Percentiles rank a stretch among this genome's conserved stretches.
phyloP scores from a whole-genome alignment of 1,284 basidiomycete genomes.

The Neonothopanus nambi region DNA sequence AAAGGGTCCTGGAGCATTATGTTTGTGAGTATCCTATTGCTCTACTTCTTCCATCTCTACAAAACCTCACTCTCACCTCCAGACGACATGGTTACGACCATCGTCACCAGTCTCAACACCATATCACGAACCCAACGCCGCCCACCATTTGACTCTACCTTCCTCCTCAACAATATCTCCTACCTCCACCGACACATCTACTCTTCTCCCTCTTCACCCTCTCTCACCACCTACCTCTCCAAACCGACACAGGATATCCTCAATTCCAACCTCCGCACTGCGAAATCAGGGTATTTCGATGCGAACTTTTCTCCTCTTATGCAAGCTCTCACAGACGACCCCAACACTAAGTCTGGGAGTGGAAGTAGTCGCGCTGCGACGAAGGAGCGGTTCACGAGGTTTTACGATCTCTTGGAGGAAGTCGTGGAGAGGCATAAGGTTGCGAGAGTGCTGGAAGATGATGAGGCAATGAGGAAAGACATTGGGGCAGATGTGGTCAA shows the following conservation, averaged over 20 bases:
- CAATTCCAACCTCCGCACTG: constrained; percentile 68
- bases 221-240: constrained; percentile 52
- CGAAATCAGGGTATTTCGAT: constrained; percentile 80
- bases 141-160: constrained; percentile 69
- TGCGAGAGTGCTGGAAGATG: constrained; percentile 70
- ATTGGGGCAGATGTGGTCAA: constrained; percentile 73
- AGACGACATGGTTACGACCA: constrained; percentile 72
- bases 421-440: constrained; percentile 70
- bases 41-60: neutral
- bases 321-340: constrained; percentile 68
- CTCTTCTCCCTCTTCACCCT: constrained; percentile 45
- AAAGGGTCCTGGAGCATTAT: constrained; percentile 69
- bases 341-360: constrained; percentile 50
- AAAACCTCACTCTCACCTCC: constrained; percentile 3
- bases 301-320: constrained; percentile 76
- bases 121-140: constrained; percentile 65
- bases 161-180: constrained; percentile 76
- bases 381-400: constrained; percentile 79
- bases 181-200: constrained; percentile 64
- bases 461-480: constrained; percentile 53
- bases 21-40: constrained; percentile 50
- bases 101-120: constrained; percentile 57
- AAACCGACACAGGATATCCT: constrained; percentile 61
- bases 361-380: constrained; percentile 48
- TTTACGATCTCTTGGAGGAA: constrained; percentile 77